Conservation (phyloP, 768 basidiomycete genomes). For the Xerocomellus intermedius region DNA sequence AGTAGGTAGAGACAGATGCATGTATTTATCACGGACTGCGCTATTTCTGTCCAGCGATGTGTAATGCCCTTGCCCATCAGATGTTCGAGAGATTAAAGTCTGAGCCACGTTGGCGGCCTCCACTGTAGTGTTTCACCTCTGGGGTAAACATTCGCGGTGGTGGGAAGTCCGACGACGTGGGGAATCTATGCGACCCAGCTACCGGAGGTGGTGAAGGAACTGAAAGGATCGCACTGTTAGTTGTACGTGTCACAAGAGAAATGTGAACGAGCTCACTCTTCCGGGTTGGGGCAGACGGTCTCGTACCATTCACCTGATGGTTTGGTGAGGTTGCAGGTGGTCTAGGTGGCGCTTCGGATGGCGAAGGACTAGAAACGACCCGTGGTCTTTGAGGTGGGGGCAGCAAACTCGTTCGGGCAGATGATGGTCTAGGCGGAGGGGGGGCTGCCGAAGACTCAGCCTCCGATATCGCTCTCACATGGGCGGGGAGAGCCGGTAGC, state of each 20-base stretch:
- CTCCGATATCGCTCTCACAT: conserved; percentile 46
- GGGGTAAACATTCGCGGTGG: conserved; percentile 64
- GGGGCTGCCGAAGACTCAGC: conserved; percentile 35
- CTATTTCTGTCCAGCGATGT: neutral
- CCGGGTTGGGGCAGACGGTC: conserved; percentile 38
- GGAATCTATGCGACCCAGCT: conserved; percentile 69
- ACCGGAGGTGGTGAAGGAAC: conserved; percentile 60
- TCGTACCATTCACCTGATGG: conserved; percentile 30
- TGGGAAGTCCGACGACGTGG: conserved; percentile 72
- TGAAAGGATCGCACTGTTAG: conserved; percentile 25
- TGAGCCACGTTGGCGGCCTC: conserved; percentile 68
- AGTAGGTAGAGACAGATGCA: neutral
- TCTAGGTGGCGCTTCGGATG: conserved; percentile 18
- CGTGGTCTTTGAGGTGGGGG: conserved; percentile 26
- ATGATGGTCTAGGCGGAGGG: conserved; percentile 32
- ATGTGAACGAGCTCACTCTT: conserved; percentile 43
- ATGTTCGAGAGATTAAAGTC: conserved; percentile 56
- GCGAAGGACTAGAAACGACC: conserved; percentile 26
- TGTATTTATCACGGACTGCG: neutral
- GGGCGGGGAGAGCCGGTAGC: conserved; percentile 34
- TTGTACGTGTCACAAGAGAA: neutral
- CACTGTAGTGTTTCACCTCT: conserved; percentile 54
- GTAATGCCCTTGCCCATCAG: conserved; percentile 12
- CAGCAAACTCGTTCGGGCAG: conserved; percentile 22
- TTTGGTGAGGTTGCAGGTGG: conserved; percentile 10